Evolutionary conservation across 2,329 filamentous ascomycete species (phyloP), one percentile per base, ranked within the genome.

Genomic region (Plectosphaerella sp.): DNA sequence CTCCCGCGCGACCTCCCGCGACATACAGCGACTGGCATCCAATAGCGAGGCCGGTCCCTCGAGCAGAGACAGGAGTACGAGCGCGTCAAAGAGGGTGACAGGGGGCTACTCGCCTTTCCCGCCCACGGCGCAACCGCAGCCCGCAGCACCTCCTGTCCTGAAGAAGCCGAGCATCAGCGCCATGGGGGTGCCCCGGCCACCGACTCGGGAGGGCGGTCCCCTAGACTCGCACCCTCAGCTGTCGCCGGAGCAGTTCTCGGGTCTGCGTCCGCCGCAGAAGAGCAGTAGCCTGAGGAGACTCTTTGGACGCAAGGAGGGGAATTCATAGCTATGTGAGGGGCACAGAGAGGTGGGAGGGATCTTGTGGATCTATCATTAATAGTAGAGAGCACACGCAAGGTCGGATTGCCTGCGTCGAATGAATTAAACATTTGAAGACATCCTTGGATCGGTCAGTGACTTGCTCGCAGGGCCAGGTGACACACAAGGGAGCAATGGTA

Each of bases 241-340:
- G 5, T 9, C 20, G 24, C 24, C 28, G 22, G 37, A 49, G 12
- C 37, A 37, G 15, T 25, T 41, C n/a, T 20, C 18, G 15, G 37
- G 37, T 11, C n/a, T 60, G 49, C 69, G 65, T 52, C 63, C 65
- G 41, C 66, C 70, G n/a, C 48, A 49, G 3, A 68, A 63, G 51
- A 69, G 66, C 16, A 64, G 67, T 7, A 69, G 71, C 16, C 58
- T 76, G 33, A 68, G 66, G 58, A 66, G 64, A 37, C 60, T 75
- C 8, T 75, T 75, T 57, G 28, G 28, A 9, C 28, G 28, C 28
- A 33, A 33, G 28, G 28, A 33, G 8, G 28, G 28, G 11, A 33
- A 33, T 33, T 10, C 28, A 33, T 33, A 33, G 28, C 28, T 22
- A 62, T 66, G n/a, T 69, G 28, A 33, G 2, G 28, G 28, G 28